Conservation (phyloP, 2,329 filamentous ascomycete species). For the Aureobasidium uvarum region DNA sequence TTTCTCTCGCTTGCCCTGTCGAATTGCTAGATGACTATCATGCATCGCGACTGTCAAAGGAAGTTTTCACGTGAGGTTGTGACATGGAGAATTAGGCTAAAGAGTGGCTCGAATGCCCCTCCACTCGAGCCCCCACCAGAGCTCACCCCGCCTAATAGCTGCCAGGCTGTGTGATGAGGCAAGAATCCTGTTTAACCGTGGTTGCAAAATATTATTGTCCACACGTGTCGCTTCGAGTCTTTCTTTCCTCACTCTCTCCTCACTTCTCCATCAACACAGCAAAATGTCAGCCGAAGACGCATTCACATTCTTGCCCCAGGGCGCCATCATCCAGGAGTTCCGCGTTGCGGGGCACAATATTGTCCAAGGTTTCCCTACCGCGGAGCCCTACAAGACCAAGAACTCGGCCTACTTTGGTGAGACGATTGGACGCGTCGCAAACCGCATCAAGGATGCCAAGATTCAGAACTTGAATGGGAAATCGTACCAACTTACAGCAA, state of each 20-base stretch:
- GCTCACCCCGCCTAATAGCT: conserved; percentile 19
- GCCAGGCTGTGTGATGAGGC: conserved; percentile 4
- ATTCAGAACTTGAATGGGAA: conserved; percentile 71
- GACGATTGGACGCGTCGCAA: conserved; percentile 82
- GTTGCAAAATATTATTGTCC: conserved; percentile 18
- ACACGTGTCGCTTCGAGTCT: neutral
- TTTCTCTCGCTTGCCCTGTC: neutral
- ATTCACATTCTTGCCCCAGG: conserved; percentile 68
- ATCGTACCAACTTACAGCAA: conserved; percentile 67
- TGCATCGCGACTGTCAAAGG: conserved; percentile 1
- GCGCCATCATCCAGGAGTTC: conserved; percentile 79
- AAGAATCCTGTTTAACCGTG: conserved; percentile 20
- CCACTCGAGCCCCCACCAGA: conserved; percentile 17
- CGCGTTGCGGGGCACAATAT: conserved; percentile 77
- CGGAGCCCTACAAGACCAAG: conserved; percentile 70
- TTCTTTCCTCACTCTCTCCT: neutral
- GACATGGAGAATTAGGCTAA: conserved; percentile 19
- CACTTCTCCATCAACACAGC: neutral
- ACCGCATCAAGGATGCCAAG: conserved; percentile 71
- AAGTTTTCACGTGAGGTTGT: neutral
- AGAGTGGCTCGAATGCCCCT: conserved; percentile 9
- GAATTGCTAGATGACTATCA: neutral
- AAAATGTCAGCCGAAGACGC: conserved; percentile 34
- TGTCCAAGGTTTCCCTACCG: conserved; percentile 77
- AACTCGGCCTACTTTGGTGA: conserved; percentile 85